Evolutionary conservation across 495 filamentous ascomycete genomes (phyloP).

Genomic region (Amniculicola lignicola): DNA sequence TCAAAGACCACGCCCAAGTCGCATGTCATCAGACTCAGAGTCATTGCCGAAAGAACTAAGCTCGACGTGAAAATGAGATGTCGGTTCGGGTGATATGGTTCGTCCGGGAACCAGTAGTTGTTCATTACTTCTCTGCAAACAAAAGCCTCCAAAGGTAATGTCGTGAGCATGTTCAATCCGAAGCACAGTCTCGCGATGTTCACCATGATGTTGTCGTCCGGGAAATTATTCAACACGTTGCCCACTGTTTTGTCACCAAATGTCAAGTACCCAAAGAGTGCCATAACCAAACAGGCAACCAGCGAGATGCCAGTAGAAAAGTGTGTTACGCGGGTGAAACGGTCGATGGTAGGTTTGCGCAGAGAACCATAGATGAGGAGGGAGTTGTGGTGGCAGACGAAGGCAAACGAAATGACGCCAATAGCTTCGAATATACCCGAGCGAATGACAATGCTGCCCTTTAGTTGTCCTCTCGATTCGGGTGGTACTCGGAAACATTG

Average conservation of each 20-base stretch:
- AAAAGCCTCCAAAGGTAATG: slow-evolving; percentile 91
- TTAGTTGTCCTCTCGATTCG: slow-evolving; percentile 67
- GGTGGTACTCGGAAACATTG: slow-evolving; percentile 71
- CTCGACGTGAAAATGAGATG: slow-evolving; percentile 81
- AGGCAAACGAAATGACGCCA: slow-evolving; percentile 95
- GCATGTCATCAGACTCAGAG: slow-evolving; percentile 75
- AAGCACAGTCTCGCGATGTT: slow-evolving; percentile 91
- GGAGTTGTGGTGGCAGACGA: slow-evolving; percentile 94
- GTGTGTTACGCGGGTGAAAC: slow-evolving; percentile 88
- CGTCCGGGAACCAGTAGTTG: slow-evolving; percentile 82
- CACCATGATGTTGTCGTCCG: slow-evolving; percentile 80
- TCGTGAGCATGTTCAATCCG: slow-evolving; percentile 97
- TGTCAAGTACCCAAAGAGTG: slow-evolving; percentile 81
- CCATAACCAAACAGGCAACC: slow-evolving; percentile 84
- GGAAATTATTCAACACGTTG: slow-evolving; percentile 98
- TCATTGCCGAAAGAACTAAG: slow-evolving; percentile 76
- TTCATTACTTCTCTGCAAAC: slow-evolving; percentile 96
- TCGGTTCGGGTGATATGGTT: slow-evolving; percentile 75
- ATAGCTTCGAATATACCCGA: slow-evolving; percentile 90
- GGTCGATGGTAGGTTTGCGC: slow-evolving; percentile 88
- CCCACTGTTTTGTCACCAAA: slow-evolving; percentile 90
- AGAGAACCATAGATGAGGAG: slow-evolving; percentile 96
- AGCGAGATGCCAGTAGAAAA: slow-evolving; percentile 86
- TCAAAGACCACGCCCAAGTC: slow-evolving; percentile 94
- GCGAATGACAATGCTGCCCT: slow-evolving; percentile 65